Conservation (phyloP, 2,329 filamentous ascomycete species). For the Sphaceloma murrayae region DNA sequence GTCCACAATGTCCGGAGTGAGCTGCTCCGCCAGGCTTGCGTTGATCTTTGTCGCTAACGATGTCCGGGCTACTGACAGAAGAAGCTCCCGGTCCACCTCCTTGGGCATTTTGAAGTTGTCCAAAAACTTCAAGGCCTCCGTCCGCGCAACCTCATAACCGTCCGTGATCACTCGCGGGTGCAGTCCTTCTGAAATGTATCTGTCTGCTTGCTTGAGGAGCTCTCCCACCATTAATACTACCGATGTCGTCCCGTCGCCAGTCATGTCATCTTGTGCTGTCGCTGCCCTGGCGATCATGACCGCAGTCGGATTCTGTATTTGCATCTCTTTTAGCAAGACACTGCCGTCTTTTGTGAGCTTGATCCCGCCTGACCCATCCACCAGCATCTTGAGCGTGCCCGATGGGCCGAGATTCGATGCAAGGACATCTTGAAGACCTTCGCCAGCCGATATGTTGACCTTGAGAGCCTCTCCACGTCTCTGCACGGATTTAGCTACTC, state of each 20-base stretch:
- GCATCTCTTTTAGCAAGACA: slow-evolving; percentile 65
- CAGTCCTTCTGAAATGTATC: slow-evolving; percentile 92
- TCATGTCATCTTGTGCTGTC: slow-evolving; percentile 96
- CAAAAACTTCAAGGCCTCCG: slow-evolving; percentile 86
- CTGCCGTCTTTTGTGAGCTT: slow-evolving; percentile 99
- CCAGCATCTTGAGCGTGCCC: slow-evolving; percentile 90
- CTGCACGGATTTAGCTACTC: slow-evolving; percentile 46
- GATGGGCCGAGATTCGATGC: slow-evolving; percentile 91
- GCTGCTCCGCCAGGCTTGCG: slow-evolving; percentile 72
- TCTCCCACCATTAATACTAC: slow-evolving; percentile 93
- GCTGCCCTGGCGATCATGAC: slow-evolving; percentile 74
- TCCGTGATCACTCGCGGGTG: slow-evolving; percentile 96
- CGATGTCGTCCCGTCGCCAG: slow-evolving; percentile 93
- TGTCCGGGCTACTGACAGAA: slow-evolving; percentile 86
- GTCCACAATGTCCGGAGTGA: slow-evolving; percentile 93
- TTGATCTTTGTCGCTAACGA: slow-evolving; percentile 95
- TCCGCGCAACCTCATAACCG: slow-evolving; percentile 94
- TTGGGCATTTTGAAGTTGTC: slow-evolving; percentile 84
- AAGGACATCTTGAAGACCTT: slow-evolving; percentile 67
- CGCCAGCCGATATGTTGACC: slow-evolving; percentile 94
- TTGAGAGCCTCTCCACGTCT: slow-evolving; percentile 91
- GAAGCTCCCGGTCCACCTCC: slow-evolving; percentile 84
- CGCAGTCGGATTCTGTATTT: slow-evolving; percentile 97
- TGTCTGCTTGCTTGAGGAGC: slow-evolving; percentile 92
- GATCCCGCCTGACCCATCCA: slow-evolving; percentile 62